Base-by-base conservation (phyloP, 2,329 filamentous ascomycete species). In the Trichoderma sp. region DNA sequence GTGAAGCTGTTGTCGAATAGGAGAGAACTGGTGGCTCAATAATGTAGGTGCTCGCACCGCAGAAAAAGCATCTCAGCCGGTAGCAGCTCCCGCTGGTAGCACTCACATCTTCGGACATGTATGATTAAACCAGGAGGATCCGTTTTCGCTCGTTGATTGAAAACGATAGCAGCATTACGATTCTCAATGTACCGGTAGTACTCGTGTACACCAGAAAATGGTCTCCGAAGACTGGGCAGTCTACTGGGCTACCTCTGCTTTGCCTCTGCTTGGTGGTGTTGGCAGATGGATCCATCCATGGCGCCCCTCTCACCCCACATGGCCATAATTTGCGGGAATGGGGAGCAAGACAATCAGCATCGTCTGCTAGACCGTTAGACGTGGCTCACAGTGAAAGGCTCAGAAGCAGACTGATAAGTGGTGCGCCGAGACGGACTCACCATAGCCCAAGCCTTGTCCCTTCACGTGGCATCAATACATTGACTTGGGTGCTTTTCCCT, bases 401-500 rank as follows among this genome's bases (percentile, higher is more conserved):
- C 34, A 36, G 39, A 6, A 43, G 20, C 36, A 69, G 36, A 23
- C 2, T 17, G 57, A 61, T 50, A 47, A 26, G 66, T 34, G 30
- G 57, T 47, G 57, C 20, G n/a, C 57, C 17, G 53, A 62, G 39
- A 43, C 26, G 39, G 20, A 9, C 28, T 32, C 17, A 30, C 57
- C 55, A 53, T 47, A n/a, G 57, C 39, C 26, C 23, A 23, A 61
- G 36, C n/a, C 23, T 55, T 26, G 28, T 23, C 28, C n/a, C 43
- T 69, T 67, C 64, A 39, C 64, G 47, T 57, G 64, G 64, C 64
- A 57, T 67, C 47, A 55, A 39, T 28, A 57, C 36, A 62, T 50
- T 20, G 15, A 30, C 12, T n/a, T 62, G 39, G 30, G n/a, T 53
- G 26, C 7, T 34, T 53, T 23, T 17, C 15, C 20, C 57, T 11